These are phyloP conservation scores for Dryas alaskensis DNA, from an alignment of 306 rosid genomes.

Conservation along the genomic window DNA sequence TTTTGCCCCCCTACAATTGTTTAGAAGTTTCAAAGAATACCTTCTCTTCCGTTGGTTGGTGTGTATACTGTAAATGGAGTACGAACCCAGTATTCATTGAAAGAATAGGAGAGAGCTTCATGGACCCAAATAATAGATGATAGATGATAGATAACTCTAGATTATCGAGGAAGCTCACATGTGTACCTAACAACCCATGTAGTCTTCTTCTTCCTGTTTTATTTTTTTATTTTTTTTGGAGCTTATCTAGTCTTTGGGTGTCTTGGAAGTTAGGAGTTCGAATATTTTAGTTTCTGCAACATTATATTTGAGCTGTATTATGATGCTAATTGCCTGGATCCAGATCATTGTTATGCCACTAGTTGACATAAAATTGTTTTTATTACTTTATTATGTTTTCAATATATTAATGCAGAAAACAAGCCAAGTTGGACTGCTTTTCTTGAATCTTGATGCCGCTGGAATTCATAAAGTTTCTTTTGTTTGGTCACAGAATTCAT, in stretches of 20 bases:
- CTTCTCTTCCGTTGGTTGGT: background rate
- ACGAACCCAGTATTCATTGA: background rate
- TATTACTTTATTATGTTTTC: background rate
- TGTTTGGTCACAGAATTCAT: background rate
- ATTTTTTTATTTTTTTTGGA: too few relatives aligned
- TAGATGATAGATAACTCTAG: background rate
- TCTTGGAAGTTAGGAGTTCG: background rate
- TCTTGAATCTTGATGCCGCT: background rate
- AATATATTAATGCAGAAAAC: constrained; percentile 1
- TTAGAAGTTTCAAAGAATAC: background rate
- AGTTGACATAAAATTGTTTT: background rate
- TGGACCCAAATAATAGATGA: background rate
- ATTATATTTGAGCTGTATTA: background rate
- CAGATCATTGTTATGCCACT: constrained; percentile 2
- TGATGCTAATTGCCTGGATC: constrained; percentile 7
- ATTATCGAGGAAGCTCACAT: constrained; percentile 4
- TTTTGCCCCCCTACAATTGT: background rate
- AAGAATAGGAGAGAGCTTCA: background rate
- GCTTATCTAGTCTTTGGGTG: background rate
- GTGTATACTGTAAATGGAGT: background rate
- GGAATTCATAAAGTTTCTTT: background rate
- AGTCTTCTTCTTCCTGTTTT: too few relatives aligned
- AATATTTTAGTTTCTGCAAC: constrained; percentile 11
- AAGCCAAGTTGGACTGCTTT: background rate
- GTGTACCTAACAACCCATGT: too few relatives aligned